A percentile compares a stretch with the other conserved stretches of the same genome.
Evolutionary conservation across 257 asterid genomes (phyloP).

Genomic region (Coffea eugenioides): DNA sequence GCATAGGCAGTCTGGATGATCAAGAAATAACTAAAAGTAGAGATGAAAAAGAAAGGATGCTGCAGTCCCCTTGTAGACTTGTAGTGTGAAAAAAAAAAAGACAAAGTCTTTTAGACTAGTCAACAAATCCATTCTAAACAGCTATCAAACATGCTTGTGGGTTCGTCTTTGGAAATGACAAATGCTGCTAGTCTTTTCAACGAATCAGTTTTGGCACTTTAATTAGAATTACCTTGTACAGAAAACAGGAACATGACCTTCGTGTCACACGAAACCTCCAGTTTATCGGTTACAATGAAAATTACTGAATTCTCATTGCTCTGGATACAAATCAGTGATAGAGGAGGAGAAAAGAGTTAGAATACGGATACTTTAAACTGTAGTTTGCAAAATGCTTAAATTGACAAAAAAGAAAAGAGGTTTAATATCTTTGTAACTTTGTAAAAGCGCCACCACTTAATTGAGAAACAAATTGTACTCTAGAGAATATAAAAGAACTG

Average conservation of each 20-base stretch:
- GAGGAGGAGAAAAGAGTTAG: neutral
- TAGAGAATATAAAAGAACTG: neutral
- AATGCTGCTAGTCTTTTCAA: no score
- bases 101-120: neutral
- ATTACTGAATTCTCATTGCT: neutral
- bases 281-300: neutral
- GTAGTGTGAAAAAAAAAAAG: neutral
- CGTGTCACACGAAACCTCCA: neutral
- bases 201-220: no score
- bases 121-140: neutral
- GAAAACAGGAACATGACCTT: no score
- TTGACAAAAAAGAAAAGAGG: neutral
- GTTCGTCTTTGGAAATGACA: no score
- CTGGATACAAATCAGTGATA: neutral
- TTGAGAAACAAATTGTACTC: neutral
- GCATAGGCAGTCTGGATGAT: neutral
- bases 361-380: neutral
- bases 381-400: neutral
- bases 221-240: no score
- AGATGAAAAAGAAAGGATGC: neutral
- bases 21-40: neutral
- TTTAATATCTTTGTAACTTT: neutral
- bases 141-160: neutral
- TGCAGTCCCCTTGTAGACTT: neutral
- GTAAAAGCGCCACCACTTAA: neutral